phyloP scores from a whole-genome alignment of 2,329 filamentous ascomycete species.

The Sporothrix phasma region DNA sequence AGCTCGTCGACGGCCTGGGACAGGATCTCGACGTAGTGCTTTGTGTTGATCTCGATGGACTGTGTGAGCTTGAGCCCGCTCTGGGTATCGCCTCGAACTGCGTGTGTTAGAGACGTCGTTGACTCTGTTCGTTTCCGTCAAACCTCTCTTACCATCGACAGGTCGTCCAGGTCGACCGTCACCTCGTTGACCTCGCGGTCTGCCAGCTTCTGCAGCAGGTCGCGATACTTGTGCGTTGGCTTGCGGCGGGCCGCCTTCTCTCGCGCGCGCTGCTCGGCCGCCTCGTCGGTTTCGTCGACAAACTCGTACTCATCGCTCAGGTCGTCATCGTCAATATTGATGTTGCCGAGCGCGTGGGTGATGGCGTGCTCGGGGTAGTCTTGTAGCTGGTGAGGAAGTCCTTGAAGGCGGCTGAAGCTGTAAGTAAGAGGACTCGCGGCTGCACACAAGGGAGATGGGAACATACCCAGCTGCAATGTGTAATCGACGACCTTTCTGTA shows the following conservation, averaged over 20 bases:
- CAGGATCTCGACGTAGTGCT: constrained; percentile 89
- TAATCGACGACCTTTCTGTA: constrained; percentile 77
- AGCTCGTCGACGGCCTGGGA: constrained; percentile 80
- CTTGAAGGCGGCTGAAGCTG: constrained; percentile 60
- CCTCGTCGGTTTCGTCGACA: constrained; percentile 70
- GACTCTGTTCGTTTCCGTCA: not conserved
- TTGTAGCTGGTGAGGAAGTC: constrained; percentile 86
- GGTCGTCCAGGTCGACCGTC: constrained; percentile 79
- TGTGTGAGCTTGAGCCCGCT: constrained; percentile 65
- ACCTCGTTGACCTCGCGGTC: constrained; percentile 70
- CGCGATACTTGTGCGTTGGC: constrained; percentile 78
- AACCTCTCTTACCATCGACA: constrained; percentile 56
- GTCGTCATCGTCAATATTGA: constrained; percentile 80
- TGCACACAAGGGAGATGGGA: not conserved
- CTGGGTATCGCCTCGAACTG: constrained; percentile 67
- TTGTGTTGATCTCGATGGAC: constrained; percentile 81
- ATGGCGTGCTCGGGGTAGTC: constrained; percentile 58
- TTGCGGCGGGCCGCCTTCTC: constrained; percentile 39
- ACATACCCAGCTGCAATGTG: constrained; percentile 69
- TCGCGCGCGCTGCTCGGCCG: constrained; percentile 39
- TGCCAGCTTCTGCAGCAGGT: constrained; percentile 76
- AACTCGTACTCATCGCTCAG: constrained; percentile 87
- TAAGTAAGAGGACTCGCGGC: constrained; percentile 5
- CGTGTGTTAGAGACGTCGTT: not conserved
- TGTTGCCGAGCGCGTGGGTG: constrained; percentile 69